Percentiles rank a stretch among this genome's conserved stretches.
phyloP scores from a whole-genome alignment of 495 filamentous ascomycete species.

The Glutinoglossum americanum region DNA sequence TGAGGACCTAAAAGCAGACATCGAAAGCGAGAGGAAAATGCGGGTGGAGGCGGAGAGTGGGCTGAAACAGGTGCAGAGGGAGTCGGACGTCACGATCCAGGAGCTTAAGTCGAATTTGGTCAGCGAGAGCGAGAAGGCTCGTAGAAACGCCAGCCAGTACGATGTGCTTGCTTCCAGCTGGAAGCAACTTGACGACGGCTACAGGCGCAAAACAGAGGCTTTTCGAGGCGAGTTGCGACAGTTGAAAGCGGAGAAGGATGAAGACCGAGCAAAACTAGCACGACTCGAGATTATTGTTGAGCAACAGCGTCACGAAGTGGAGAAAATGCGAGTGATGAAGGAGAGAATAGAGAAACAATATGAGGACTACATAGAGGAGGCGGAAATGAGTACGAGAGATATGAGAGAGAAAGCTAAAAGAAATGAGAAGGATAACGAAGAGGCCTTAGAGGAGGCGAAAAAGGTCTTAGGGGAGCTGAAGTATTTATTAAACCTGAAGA shows the following conservation, averaged over 20 bases:
- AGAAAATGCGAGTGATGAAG: constrained; percentile 33
- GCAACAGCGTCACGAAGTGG: constrained; percentile 46
- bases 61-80: constrained; percentile 39
- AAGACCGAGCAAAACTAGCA: constrained; percentile 32
- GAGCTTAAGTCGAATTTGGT: constrained; percentile 38
- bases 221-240: constrained; percentile 28
- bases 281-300: constrained; percentile 42
- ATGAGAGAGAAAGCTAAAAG: constrained; percentile 32
- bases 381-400: constrained; percentile 33
- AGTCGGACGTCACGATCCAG: constrained; percentile 30
- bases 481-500: constrained; percentile 38
- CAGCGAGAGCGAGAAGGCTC: constrained; percentile 34
- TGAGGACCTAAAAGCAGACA: constrained; percentile 42
- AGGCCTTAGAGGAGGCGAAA: constrained; percentile 33
- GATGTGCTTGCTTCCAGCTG: constrained; percentile 47
- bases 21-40: constrained; percentile 43
- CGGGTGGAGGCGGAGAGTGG: constrained; percentile 38
- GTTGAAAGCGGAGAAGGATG: constrained; percentile 21
- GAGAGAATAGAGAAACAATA: constrained; percentile 33
- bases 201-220: constrained; percentile 27
- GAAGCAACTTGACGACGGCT: constrained; percentile 40
- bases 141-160: constrained; percentile 35
- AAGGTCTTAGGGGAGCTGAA: constrained; percentile 42
- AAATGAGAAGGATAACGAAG: constrained; percentile 32
- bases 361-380: constrained; percentile 38